These are phyloP conservation scores for Apophysomyces sp. DNA, from an alignment of 371 early-diverging fungal genomes.

Conservation along the genomic window DNA sequence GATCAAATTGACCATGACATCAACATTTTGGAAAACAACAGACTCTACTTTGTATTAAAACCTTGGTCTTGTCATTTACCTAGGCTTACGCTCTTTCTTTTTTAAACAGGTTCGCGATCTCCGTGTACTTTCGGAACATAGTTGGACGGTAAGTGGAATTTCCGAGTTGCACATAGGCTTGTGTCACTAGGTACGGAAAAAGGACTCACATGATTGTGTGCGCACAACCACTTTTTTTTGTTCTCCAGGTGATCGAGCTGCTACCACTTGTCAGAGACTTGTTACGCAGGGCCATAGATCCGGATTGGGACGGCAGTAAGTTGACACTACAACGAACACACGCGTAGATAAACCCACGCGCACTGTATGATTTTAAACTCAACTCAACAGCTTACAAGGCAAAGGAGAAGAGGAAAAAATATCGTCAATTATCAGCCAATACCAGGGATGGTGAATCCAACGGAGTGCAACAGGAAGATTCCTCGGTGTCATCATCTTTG, in stretches of 20 bases:
- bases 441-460: neutral
- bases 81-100: neutral
- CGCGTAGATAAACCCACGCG: neutral
- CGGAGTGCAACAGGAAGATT: neutral
- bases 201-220: neutral
- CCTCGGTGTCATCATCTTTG: neutral
- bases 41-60: constrained; percentile 47
- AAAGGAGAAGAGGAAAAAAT: neutral
- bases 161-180: neutral
- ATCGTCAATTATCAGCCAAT: neutral
- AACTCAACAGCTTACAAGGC: neutral
- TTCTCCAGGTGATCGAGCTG: constrained; percentile 38
- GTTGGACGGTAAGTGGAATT: constrained; percentile 55
- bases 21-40: constrained; percentile 48
- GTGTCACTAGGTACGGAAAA: neutral
- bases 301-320: constrained; percentile 8
- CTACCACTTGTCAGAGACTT: constrained; percentile 55
- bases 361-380: neutral
- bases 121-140: constrained; percentile 56
- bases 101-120: constrained; percentile 50
- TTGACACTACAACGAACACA: neutral
- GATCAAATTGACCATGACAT: constrained; percentile 58
- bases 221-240: neutral
- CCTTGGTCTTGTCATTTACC: neutral
- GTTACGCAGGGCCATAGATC: constrained; percentile 30